Base-by-base conservation (phyloP, 75 land plant species). In the Sequoiadendron giganteum region DNA sequence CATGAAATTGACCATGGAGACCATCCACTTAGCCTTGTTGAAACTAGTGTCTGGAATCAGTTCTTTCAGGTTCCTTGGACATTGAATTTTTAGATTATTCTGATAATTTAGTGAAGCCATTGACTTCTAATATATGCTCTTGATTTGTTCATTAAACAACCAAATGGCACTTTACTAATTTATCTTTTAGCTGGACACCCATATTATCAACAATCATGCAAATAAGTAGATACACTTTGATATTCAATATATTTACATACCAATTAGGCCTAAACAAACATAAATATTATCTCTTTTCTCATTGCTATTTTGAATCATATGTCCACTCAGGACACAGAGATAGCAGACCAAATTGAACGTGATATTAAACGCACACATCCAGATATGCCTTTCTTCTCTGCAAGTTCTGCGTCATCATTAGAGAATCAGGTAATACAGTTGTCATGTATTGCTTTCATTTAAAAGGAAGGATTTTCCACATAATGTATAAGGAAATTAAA, bases 351-450 rank as follows among this genome's bases (percentile, higher is more conserved):
- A 87, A 96, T 96, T 72, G 95, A 96, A 56, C 95, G 97, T 81
- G 97, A 96, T 90, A 88, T 96, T 75, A 92, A 92, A 68, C 91
- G 97, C n/a, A 96, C 97, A 13, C 97, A 96, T 85, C 97, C 97
- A 52, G 95, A 95, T 75, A 93, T 95, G 92, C 87, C 91, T 84
- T 96, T 96, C 89, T 96, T 96, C 87, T 95, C 97, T 56, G 94
- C 93, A 49, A 93, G 94, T 68, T 86, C 94, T 45, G 75, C 91
- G 72, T 68, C 87, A 38, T 90, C 95, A 42, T 85, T 81, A 38
- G 94, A 93, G 78, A 89, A 91, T 86, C 93, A 91, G 94, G 97
- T 95, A 48, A 49, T 75, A 55, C 70, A 28, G 7, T 86, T 65
- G 39, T 48, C 16, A 86, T 85, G 49, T 15, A 75, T 34, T 75